Evolutionary conservation across 1,284 basidiomycete genomes (phyloP), one percentile per base, ranked within the genome.

Genomic region (Fomitopsis palustris): DNA sequence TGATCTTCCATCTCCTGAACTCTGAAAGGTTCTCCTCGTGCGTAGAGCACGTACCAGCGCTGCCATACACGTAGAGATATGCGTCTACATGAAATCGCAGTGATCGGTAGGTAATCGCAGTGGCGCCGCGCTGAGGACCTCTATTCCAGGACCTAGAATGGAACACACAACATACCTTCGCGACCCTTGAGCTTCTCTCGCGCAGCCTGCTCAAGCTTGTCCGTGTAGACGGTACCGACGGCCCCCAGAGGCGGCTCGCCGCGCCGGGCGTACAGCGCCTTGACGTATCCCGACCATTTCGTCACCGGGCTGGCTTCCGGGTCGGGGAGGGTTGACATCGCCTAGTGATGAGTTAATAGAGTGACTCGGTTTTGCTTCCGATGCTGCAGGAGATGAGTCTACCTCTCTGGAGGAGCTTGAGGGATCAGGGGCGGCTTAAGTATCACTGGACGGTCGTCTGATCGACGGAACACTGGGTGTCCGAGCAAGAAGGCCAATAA

Each of bases 31-130:
- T 91, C 57, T 80, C 81, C 35, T 69, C 74, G 65, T 83, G 78
- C 4, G 89, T 91, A 16, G 77, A 72, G 58, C 75, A 74, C 6
- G 80, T 80, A 1, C 88, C 88, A 4, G 88, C 88, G 61, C 80
- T 82, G 42, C 85, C 86, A 56, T 78, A 77, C 5, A 85, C 81
- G 62, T 88, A 90, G 69, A 78, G 71, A 72, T 85, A 90, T 16
- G 84, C 81, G 9, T 77, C 87, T 89, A 53, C n/a, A 16, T 25
- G 27, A 27, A n/a, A 17, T 14, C 19, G 45, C 45, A n/a, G 14
- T 29, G 45, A 47, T 47, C 45, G 25, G 21, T 25, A n/a, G 45
- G 45, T 37, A 35, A 41, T 42, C 37, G 21, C 5, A n/a, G n/a
- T 37, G 12, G 4, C 35, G 35, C 52, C 23, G 19, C 17, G 27